Conservation (phyloP, 2,329 filamentous ascomycete species). For the Sclerotinia nivalis region DNA sequence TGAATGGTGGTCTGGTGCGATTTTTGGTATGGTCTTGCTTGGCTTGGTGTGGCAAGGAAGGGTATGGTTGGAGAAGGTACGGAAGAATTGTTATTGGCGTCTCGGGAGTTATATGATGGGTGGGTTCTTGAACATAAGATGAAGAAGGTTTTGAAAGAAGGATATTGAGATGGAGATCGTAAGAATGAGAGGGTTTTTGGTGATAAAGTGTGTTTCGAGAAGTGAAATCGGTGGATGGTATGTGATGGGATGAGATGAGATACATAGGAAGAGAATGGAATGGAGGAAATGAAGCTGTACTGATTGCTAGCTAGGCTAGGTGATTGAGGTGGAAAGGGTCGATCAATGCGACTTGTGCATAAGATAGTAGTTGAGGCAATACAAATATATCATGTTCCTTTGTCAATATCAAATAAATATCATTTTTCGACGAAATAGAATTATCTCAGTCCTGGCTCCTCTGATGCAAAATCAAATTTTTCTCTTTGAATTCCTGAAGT, state of each 20-base stretch:
- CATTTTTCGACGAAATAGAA: background rate
- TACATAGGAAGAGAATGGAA: constrained; percentile 11
- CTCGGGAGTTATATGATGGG: constrained; percentile 16
- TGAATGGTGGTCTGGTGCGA: constrained; percentile 1
- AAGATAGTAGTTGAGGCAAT: constrained; percentile 14
- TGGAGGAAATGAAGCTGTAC: background rate
- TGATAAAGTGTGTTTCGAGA: background rate
- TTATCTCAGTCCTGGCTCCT: no score
- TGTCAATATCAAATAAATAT: constrained; percentile 9
- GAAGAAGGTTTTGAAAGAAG: background rate
- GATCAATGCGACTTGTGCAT: constrained; percentile 7
- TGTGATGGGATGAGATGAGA: background rate
- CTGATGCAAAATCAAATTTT: no score
- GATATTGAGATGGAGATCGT: background rate
- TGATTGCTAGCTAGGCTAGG: background rate
- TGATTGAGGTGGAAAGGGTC: background rate
- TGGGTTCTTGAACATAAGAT: constrained; percentile 13
- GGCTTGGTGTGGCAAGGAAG: background rate
- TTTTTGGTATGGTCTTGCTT: constrained; percentile 11
- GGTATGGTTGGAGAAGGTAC: constrained; percentile 15
- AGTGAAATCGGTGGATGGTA: background rate
- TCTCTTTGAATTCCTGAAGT: no score
- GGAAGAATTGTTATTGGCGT: constrained; percentile 3
- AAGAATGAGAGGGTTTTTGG: background rate
- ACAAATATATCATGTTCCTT: constrained; percentile 22